A percentile compares a stretch with the other conserved stretches of the same genome.
Evolutionary conservation across 2,329 filamentous ascomycete species (phyloP).

Genomic region (Colletotrichum salicis): DNA sequence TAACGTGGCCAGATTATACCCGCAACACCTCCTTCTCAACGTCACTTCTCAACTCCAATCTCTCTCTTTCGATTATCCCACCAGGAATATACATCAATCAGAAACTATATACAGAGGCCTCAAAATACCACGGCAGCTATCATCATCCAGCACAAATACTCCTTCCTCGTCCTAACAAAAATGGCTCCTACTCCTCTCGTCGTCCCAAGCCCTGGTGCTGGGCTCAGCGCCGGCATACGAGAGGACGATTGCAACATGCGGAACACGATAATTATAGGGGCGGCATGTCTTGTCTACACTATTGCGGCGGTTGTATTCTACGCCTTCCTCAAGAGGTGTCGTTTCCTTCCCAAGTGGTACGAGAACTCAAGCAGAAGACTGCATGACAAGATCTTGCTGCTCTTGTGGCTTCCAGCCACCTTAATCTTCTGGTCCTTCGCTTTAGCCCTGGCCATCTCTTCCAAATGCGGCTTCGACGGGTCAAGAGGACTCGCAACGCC

Average conservation of each 20-base stretch:
- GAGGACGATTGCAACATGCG: not conserved
- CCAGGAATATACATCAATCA: not conserved
- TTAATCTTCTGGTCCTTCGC: slow-evolving; percentile 6
- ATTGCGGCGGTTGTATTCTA: not conserved
- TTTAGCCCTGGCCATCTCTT: not conserved
- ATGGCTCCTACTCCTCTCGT: not conserved
- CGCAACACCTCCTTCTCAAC: not conserved
- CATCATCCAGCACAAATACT: not conserved
- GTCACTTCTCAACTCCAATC: not conserved
- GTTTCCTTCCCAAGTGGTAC: slow-evolving; percentile 19
- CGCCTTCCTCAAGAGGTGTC: not conserved
- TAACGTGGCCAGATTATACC: not conserved
- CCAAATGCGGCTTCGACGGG: not conserved
- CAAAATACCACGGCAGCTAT: not conserved
- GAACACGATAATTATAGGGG: not conserved
- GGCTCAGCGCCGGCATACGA: not conserved
- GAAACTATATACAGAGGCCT: not conserved
- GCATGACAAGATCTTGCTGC: not conserved
- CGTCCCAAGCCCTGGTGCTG: not conserved
- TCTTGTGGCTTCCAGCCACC: slow-evolving; percentile 4
- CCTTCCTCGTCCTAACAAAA: not conserved
- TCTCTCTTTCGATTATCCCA: not conserved
- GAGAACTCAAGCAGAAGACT: not conserved
- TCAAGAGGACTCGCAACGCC: too few relatives aligned
- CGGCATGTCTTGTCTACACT: not conserved